Percentiles rank a stretch among this genome's conserved stretches.
These are phyloP conservation scores for Thelonectria discophora DNA, from an alignment of 2,329 filamentous ascomycete species.

Conservation along the genomic window DNA sequence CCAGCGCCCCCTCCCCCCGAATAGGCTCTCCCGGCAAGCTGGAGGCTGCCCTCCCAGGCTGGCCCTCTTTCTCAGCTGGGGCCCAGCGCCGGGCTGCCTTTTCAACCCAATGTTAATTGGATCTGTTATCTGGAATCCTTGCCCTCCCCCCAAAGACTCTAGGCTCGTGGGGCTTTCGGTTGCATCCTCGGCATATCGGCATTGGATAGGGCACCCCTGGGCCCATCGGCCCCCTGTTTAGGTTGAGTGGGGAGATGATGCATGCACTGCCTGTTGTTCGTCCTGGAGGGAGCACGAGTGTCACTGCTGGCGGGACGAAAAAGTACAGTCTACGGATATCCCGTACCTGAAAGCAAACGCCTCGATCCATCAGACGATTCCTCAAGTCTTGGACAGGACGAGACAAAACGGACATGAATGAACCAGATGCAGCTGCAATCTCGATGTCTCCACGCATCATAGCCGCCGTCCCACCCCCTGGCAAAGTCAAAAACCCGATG, in stretches of 20 bases:
- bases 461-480: conserved; percentile 1
- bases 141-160: neutral
- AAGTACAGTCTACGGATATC: neutral
- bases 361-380: conserved; percentile 15
- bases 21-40: too few species aligned
- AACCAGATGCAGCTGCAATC: neutral
- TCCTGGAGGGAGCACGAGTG: neutral
- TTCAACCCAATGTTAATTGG: conserved; percentile 25
- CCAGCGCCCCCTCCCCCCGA: too few species aligned
- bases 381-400: neutral
- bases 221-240: neutral
- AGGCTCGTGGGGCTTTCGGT: conserved; percentile 22
- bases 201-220: conserved; percentile 23
- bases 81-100: neutral
- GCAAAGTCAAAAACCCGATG: neutral
- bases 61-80: conserved; percentile 25
- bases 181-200: conserved; percentile 28
- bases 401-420: neutral
- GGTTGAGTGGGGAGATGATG: conserved; percentile 1
- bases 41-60: neutral
- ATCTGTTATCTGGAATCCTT: conserved; percentile 23
- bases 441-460: neutral
- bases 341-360: neutral
- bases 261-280: too few species aligned
- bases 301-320: neutral